Evolutionary conservation across 2,329 filamentous ascomycete genomes (phyloP).

Genomic region (Trichophyton rubrum): DNA sequence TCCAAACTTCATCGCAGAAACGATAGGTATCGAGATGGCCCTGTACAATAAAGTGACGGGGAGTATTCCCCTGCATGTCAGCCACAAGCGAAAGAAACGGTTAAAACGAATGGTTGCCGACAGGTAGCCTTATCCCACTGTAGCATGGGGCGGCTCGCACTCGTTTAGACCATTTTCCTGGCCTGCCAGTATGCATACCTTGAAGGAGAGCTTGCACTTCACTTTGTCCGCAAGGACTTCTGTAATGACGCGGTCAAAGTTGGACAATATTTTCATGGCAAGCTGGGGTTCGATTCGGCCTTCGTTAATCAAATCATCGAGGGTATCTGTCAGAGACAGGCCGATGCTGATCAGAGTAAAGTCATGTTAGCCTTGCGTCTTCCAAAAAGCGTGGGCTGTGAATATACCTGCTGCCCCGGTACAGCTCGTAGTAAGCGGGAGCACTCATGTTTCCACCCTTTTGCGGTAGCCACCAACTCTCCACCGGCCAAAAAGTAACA

Average conservation of each 20-base stretch:
- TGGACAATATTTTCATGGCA: constrained; percentile 93
- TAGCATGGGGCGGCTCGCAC: neutral
- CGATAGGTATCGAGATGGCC: constrained; percentile 96
- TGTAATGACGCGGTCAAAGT: constrained; percentile 88
- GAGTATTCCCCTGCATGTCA: neutral
- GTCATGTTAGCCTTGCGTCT: neutral
- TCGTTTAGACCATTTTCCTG: neutral
- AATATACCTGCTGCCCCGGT: constrained; percentile 87
- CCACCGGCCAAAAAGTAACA: neutral
- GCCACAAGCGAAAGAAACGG: neutral
- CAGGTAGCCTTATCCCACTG: neutral
- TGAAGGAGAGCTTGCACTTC: constrained; percentile 82
- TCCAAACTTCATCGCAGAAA: constrained; percentile 99
- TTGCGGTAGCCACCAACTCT: neutral
- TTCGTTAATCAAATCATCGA: constrained; percentile 90
- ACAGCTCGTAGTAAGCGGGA: constrained; percentile 75
- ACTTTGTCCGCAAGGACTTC: constrained; percentile 87
- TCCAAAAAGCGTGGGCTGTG: neutral
- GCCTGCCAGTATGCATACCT: constrained; percentile 51
- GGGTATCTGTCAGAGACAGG: constrained; percentile 82
- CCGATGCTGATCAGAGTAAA: constrained; percentile 57
- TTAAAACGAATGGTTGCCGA: neutral
- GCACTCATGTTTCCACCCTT: constrained; percentile 35
- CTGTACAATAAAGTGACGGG: constrained; percentile 35
- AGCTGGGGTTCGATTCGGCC: constrained; percentile 94